These are phyloP conservation scores for Sarocladiaceae sp. DNA, from an alignment of 2,329 filamentous ascomycete species.

Conservation along the genomic window DNA sequence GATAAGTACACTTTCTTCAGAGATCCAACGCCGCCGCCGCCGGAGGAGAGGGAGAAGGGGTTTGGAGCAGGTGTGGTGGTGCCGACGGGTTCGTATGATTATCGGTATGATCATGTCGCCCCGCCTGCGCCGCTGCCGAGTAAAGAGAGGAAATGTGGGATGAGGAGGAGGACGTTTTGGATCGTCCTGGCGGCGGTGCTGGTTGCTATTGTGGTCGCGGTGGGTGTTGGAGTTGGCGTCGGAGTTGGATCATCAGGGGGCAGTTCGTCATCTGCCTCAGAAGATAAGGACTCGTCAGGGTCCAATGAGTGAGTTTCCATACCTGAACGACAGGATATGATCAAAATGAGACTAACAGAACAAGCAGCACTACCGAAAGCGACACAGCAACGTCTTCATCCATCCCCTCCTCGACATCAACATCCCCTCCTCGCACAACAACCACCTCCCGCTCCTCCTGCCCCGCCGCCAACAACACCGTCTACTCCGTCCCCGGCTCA, in stretches of 20 bases:
- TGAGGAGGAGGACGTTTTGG: constrained; percentile 29
- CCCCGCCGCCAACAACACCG: constrained; percentile 36
- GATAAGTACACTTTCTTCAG: constrained; percentile 6
- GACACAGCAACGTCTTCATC: constrained; percentile 12
- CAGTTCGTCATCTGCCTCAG: constrained; percentile 4
- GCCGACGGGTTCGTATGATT: constrained; percentile 15
- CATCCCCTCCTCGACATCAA: constrained; percentile 11
- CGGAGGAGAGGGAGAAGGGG: not conserved
- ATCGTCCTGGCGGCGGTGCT: constrained; percentile 24
- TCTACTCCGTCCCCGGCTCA: constrained; percentile 34
- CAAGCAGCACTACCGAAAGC: constrained; percentile 6
- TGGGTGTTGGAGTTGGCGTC: constrained; percentile 29
- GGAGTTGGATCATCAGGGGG: constrained; percentile 8
- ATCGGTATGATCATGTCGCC: constrained; percentile 18
- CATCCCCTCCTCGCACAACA: constrained; percentile 15
- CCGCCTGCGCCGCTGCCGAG: constrained; percentile 17
- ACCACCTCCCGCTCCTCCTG: constrained; percentile 26
- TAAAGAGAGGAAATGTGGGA: constrained; percentile 16
- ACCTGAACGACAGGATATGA: not conserved
- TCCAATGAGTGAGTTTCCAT: constrained; percentile 7
- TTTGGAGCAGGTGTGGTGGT: not conserved
- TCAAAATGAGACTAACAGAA: not conserved
- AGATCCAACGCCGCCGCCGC: constrained; percentile 5
- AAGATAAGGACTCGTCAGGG: not conserved
- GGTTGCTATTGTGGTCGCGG: constrained; percentile 33